Conservation (phyloP, 768 basidiomycete genomes). For the Phanerodontia chrysosporium region DNA sequence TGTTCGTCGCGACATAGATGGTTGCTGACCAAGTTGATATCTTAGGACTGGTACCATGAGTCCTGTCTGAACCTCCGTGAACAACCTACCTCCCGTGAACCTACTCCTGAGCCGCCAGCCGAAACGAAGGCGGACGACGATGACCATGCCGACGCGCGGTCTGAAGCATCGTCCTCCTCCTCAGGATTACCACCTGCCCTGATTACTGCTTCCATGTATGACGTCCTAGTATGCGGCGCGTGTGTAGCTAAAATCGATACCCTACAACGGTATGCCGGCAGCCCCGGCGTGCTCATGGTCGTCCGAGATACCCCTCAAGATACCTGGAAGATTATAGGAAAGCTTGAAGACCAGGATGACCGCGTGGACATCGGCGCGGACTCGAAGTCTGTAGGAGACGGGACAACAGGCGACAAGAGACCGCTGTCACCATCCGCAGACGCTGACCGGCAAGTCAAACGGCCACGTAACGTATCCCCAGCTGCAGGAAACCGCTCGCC, state of each 20-base stretch:
- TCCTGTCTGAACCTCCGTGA: constrained; percentile 80
- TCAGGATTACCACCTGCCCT: constrained; percentile 65
- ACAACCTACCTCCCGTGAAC: constrained; percentile 47
- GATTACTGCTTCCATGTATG: constrained; percentile 65
- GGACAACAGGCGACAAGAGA: constrained; percentile 39
- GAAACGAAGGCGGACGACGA: constrained; percentile 15
- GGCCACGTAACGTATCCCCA: constrained; percentile 32
- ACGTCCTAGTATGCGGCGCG: constrained; percentile 65
- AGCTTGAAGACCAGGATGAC: constrained; percentile 27
- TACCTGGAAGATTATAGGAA: constrained; percentile 52
- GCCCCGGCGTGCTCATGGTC: constrained; percentile 63
- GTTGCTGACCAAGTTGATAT: neutral
- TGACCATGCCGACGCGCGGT: constrained; percentile 47
- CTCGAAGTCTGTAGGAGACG: neutral
- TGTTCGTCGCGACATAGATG: neutral
- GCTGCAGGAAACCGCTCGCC: constrained; percentile 20
- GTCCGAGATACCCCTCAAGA: constrained; percentile 42
- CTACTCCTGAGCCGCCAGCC: constrained; percentile 25
- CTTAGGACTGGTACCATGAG: constrained; percentile 88
- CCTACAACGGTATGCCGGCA: constrained; percentile 63
- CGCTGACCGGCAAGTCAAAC: constrained; percentile 40
- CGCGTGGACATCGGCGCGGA: constrained; percentile 16
- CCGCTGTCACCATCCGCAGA: constrained; percentile 25
- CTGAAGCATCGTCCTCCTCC: constrained; percentile 61
- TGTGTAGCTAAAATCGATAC: constrained; percentile 58